Base-by-base conservation (phyloP, 2,329 filamentous ascomycete genomes). In the Delphinella strobiligena region DNA sequence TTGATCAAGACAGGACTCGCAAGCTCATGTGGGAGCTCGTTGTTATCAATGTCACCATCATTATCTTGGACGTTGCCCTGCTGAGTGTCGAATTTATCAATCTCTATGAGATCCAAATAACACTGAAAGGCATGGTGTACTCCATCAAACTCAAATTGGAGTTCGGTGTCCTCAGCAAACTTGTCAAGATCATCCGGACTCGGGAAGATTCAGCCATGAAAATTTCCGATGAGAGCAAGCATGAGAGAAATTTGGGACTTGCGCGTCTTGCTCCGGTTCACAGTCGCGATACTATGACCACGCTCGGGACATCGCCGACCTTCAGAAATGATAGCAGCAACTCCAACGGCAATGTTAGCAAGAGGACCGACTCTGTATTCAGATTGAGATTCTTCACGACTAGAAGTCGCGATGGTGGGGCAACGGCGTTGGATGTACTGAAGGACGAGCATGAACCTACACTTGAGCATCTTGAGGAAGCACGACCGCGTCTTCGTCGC, bases 41-140 rank as follows among this genome's bases (percentile, higher is more conserved):
- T 36, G 50, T 49, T 32, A 58, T 62, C 47, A 61, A 62, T 46
- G 45, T 57, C 33, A 49, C 55, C 31, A 60, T 62, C 44, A 60
- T 62, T 40, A 18, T 51, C 14, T 48, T 61, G 40, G 59, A 62
- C 41, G 51, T 61, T 10, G 54, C 46, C 0, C 50, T 62, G 2
- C 44, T 53, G 14, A 56, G 52, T 10, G 50, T 61, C n/a, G 56
- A 60, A 15, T 51, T 54, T 15, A 54, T 49, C 2, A 49, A 49
- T 14, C 36, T 54, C 2, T 58, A 47, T 40, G 55, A 59, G 15
- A 44, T 59, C 12, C 54, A 62, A 35, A 55, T 54, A 4, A 58
- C 59, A 1, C 47, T 63, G 3, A 66, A 66, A 44, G 59, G 47
- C 30, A 42, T 56, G 34, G 43, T 56, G 24, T 57, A 57, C 18